Base-by-base conservation (phyloP, 805 yeast species). In the Sugiyamaella boreocaroliniensis region DNA sequence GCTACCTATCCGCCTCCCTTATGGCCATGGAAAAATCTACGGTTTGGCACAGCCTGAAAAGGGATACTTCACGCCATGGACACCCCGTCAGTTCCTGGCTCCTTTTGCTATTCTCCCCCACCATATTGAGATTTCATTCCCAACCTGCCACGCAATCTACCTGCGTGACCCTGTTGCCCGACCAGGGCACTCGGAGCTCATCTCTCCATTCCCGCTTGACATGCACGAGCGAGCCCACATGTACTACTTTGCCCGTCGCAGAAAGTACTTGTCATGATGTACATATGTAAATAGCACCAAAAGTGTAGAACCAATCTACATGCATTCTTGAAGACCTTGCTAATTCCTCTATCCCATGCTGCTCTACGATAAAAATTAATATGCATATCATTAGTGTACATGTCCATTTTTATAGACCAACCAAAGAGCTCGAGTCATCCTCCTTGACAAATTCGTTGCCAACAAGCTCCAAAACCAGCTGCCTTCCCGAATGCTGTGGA, bases 81-180 rank as follows among this genome's bases (percentile, higher is more conserved):
- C 83, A 55, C 95, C 97, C 59, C 85, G 97, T 71, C 93, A 89
- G 44, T 93, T 92, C 71, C 71, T 93, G 58, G 90, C 96, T 1
- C 95, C 96, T 46, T 87, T 89, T 70, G 93, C 97, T 11, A 79
- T 93, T 55, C 77, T 88, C 63, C 99, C 99, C 29, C 83, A 86
- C 57, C 98, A 93, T 70, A 74, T 93, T 51, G 98, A 93, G 72
- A 74, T 93, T 45, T 86, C 95, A 19, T 92, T 87, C 69, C 79
- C 80, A 57, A 89, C 97, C 4, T 92, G 98, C 68, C 97, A 90
- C 68, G 97, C 97, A 4, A 86, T 93, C n/a, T 93, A 92, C 70
- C 72, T 93, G 68, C 85, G 97, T 71, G 96, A 93, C 68, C 99
- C 99, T 14, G 89, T 93, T 48, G 96, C 97, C 12, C 81, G 97